Conservation (phyloP, 2,329 filamentous ascomycete genomes). For the Botrytis tulipae region DNA sequence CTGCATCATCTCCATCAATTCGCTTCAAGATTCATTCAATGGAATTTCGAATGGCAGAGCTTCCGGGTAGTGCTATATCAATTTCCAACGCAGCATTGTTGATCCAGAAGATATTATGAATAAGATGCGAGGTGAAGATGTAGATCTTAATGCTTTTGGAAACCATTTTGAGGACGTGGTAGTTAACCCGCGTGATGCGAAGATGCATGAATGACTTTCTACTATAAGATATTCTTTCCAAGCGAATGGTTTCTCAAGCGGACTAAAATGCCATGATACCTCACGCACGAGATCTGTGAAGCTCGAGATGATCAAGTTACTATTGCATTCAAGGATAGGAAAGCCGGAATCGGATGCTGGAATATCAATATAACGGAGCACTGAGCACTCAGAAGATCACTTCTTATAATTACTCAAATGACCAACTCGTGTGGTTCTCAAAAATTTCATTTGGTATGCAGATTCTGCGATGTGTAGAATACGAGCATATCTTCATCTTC, state of each 20-base stretch:
- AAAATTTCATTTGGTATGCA: fast-evolving
- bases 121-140: too few species aligned
- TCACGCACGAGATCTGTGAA: too few species aligned
- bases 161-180: too few species aligned
- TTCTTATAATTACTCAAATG: too few species aligned
- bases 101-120: too few species aligned
- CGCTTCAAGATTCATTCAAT: background rate
- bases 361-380: background rate
- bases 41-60: background rate
- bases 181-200: background rate
- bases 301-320: too few species aligned
- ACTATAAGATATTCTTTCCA: background rate
- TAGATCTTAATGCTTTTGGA: too few species aligned
- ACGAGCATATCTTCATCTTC: background rate
- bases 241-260: background rate
- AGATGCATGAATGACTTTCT: background rate
- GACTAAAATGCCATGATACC: background rate
- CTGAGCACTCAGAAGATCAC: too few species aligned
- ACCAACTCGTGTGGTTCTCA: background rate
- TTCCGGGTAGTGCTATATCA: background rate
- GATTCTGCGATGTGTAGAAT: background rate
- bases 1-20: background rate
- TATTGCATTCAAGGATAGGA: too few species aligned
- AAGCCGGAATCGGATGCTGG: background rate
- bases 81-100: too few species aligned